Base-by-base conservation (phyloP, 768 basidiomycete species). In the Lepiota venenata region DNA sequence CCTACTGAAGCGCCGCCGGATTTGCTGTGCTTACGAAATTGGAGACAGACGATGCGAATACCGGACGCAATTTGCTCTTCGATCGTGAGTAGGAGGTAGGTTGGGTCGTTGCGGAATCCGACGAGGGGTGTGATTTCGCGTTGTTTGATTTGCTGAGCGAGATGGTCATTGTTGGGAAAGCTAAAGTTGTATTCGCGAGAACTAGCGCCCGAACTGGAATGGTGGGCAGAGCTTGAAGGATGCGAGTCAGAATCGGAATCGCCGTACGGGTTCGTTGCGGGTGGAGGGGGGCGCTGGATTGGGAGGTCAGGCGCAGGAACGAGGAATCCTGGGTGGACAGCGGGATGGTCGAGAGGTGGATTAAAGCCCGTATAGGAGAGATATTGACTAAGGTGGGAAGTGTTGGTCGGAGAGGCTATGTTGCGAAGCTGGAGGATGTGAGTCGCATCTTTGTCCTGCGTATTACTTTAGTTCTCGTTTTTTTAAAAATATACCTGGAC, bases 361-460 rank as follows among this genome's bases (percentile, higher is more conserved):
- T 51, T 47, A 22, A 50, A 47, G 20, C 56, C 56, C 12, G 54
- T 44, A 39, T 47, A 55, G 8, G 52, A 43, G 12, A 61, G 40
- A 14, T 52, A 56, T 15, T 52, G 57, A 10, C 27, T 47, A 29
- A 61, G 57, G 10, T 56, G 54, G 29, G 56, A 52, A 2, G 60
- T 57, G 36, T 61, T 49, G 11, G 32, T 44, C 3, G 58, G 53
- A 21, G 50, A 50, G 20, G 45, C n/a, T 18, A 61, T 47, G 14
- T 52, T 18, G 15, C 39, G 43, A 18, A 61, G 55, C 10, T 57
- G 55, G 40, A 61, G 56, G 8, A 32, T 12, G 20, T 61, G 57
- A 0, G 51, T 56, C 20, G 60, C 55, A 10, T 53, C 40, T 21
- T 52, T 16, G 22, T 58, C 52, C 59, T 60, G 20, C 8, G n/a